Evolutionary conservation across 176 grass and related monocot genomes (phyloP), one percentile per base, ranked within the genome.

Genomic region (Hsuehochloa calcarea): DNA sequence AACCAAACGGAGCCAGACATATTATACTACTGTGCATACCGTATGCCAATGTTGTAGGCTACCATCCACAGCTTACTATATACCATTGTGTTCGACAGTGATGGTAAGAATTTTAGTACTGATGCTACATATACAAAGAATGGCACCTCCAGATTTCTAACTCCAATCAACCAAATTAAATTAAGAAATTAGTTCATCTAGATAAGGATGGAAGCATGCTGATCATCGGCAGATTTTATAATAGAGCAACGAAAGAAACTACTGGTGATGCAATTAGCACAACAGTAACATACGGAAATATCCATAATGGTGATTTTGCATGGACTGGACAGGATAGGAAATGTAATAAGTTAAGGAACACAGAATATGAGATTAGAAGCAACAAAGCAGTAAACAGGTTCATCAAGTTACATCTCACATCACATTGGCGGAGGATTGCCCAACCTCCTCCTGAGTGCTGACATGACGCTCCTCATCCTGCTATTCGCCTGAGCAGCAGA

Each of bases 401-500:
- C 69, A 91, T 76, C 51, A 46, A 52, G 80, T 87, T 72, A 59
- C 50, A 84, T 56, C 75, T 20, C 85, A 91, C 54, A 76, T 91
- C 85, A 91, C 54, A 69, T 56, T 6, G 80, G 52, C 1, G 81
- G 85, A 39, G 81, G 76, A 69, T 91, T 91, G 62, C 81, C 75
- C 58, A 91, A 92, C 83, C 90, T 92, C 79, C 90, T 79, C 60
- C 86, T 62, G 68, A 88, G 54, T 11, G 72, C 65, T 13, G 79
- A 88, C 90, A 89, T 74, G 73, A 86, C 82, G 37, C 77, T 85
- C 79, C 90, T 85, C 87, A 92, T 66, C 87, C 91, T 89, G 80
- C 72, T 77, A 74, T 71, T 81, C 1, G 84, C 59, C 44, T 76
- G 87, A 12, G 60, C 52, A 16, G 79, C 37, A 12, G 82, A 93